Evolutionary conservation across 2,329 filamentous ascomycete species (phyloP), one percentile per base, ranked within the genome.

Genomic region (Chaetomiaceae sp.): DNA sequence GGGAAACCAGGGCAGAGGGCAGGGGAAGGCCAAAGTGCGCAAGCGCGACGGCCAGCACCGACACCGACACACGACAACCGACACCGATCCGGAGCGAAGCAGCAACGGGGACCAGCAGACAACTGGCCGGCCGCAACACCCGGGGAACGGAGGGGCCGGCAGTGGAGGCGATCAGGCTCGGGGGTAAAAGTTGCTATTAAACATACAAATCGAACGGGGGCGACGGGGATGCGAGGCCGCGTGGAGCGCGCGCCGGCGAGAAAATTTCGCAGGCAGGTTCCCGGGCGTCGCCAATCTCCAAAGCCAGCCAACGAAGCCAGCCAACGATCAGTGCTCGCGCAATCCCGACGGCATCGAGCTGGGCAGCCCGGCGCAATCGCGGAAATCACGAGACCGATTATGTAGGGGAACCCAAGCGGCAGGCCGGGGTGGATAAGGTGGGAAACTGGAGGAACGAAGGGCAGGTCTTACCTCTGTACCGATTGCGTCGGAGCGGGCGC

Each of bases 401-500:
- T 56, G 51, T 58, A 58, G 48, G 52, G 48, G 45, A 56, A 55
- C 58, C 58, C 44, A 61, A 63, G 62, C 61, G 62, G 58, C 54
- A 56, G 55, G 54, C 59, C 59, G 55, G 62, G 62, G 59, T 56
- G 60, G 60, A 63, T 60, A 62, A 60, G 58, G 62, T 45, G 60
- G 60, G 58, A 58, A 58, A 59, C 56, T 56, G 40, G 51, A 59
- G 43, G 54, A 55, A 59, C 46, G 53, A 61, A 62, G 58, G 51
- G 53, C 59, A 58, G 58, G 63, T 65, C 64, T 66, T 65, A 67
- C 64, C 65, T 67, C 65, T 63, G 63, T 61, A 52, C 58, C 55
- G 47, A 39, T 42, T 50, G 43, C 48, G 38, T 50, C 25, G 9
- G 57, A 44, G 55, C 50, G 55, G 44, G 57, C 54, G 49, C 56